Conservation (phyloP, 805 yeast genomes). For the Metschnikowia gelsemii region DNA sequence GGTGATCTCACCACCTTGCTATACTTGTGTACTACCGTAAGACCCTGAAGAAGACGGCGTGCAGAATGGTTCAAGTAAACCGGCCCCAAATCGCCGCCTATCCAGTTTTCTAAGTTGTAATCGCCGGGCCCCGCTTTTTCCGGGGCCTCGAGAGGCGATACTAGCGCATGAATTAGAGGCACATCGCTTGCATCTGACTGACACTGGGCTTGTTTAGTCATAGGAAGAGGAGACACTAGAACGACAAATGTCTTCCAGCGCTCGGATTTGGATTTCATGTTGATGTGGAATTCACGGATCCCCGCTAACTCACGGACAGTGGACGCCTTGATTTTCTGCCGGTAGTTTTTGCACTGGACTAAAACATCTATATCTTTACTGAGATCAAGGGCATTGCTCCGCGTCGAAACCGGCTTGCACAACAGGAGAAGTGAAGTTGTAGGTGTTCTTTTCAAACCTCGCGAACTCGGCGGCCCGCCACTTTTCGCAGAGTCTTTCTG, state of each 20-base stretch:
- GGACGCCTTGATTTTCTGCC: slow-evolving; percentile 44
- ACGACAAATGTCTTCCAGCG: slow-evolving; percentile 33
- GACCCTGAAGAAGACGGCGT: slow-evolving; percentile 33
- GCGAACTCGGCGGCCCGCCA: too few species aligned
- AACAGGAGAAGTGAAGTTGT: slow-evolving; percentile 11
- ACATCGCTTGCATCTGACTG: slow-evolving; percentile 45
- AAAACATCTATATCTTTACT: slow-evolving; percentile 38
- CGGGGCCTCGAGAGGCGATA: slow-evolving; percentile 32
- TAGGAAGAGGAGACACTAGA: slow-evolving; percentile 46
- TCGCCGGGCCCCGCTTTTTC: slow-evolving; percentile 15
- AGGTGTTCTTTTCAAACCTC: background rate
- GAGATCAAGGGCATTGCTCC: slow-evolving; percentile 14
- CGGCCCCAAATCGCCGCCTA: slow-evolving; percentile 34
- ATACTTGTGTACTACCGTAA: slow-evolving; percentile 22
- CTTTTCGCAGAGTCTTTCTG: too few species aligned
- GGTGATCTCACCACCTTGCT: slow-evolving; percentile 6
- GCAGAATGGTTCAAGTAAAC: slow-evolving; percentile 41
- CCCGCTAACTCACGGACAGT: slow-evolving; percentile 55
- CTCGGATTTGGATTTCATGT: slow-evolving; percentile 18
- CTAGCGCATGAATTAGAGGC: slow-evolving; percentile 46
- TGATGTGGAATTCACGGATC: slow-evolving; percentile 42
- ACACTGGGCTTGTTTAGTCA: slow-evolving; percentile 47
- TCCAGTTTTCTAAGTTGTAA: slow-evolving; percentile 39
- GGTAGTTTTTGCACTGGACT: slow-evolving; percentile 57
- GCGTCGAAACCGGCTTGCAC: slow-evolving; percentile 3